phyloP scores from a whole-genome alignment of 2,329 filamentous ascomycete species.

The Fusarium pseudonygamai region DNA sequence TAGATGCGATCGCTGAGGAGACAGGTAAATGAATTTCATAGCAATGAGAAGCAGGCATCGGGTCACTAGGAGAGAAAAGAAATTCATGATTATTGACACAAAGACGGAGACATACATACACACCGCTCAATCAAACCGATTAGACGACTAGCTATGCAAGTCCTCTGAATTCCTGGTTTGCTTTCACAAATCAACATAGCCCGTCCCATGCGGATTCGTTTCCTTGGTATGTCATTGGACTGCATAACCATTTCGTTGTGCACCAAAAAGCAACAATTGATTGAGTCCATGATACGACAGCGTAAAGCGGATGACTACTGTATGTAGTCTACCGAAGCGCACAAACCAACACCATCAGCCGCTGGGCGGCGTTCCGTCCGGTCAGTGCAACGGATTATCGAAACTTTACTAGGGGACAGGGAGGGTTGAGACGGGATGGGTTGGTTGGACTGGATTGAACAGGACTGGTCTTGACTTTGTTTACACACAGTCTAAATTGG shows the following conservation, averaged over 20 bases:
- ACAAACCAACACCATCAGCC: constrained; percentile 3
- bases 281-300: constrained; percentile 8
- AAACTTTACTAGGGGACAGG: constrained; percentile 13
- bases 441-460: constrained; percentile 21
- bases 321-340: constrained; percentile 9
- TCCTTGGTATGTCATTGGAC: constrained; percentile 19
- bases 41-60: not conserved
- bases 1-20: constrained; percentile 3
- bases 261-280: constrained; percentile 9
- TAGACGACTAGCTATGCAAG: not conserved
- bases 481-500: constrained; percentile 21
- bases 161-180: constrained; percentile 3
- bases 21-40: constrained; percentile 12
- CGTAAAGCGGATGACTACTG: constrained; percentile 11
- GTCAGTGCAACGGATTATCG: constrained; percentile 30
- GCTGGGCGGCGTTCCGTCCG: constrained; percentile 25
- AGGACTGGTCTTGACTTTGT: constrained; percentile 1
- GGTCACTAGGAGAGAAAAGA: not conserved
- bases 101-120: constrained; percentile 23
- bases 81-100: not conserved
- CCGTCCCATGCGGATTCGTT: constrained; percentile 5
- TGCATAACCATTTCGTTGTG: constrained; percentile 8
- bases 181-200: constrained; percentile 10
- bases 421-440: constrained; percentile 15
- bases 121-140: constrained; percentile 7